Percentiles rank a stretch among this genome's conserved stretches.
These are phyloP conservation scores for Penicillium concentricum DNA, from an alignment of 2,329 filamentous ascomycete species.

Conservation along the genomic window DNA sequence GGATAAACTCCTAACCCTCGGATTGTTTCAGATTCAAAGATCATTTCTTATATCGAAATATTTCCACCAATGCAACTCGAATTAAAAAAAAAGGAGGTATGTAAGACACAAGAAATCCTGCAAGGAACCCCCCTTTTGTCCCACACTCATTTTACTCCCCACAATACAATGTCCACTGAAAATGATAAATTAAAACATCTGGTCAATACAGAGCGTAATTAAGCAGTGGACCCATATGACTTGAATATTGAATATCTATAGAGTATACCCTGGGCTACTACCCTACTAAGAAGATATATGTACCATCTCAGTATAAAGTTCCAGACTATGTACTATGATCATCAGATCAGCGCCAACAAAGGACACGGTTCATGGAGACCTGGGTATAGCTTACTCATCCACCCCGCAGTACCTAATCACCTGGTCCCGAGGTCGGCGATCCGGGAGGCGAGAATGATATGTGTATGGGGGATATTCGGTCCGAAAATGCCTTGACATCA, in stretches of 20 bases:
- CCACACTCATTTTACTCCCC: conserved; percentile 4
- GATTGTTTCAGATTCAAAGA: neutral
- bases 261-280: neutral
- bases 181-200: neutral
- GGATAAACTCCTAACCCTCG: too few relatives aligned
- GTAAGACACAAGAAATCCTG: neutral
- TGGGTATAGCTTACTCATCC: neutral
- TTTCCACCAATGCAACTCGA: neutral
- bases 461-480: neutral
- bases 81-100: neutral
- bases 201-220: neutral
- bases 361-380: neutral
- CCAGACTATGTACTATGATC: neutral
- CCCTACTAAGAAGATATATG: neutral
- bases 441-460: neutral
- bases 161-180: neutral
- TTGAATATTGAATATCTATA: neutral
- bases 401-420: conserved; percentile 4
- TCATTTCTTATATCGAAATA: neutral
- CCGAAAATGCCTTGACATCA: conserved; percentile 1
- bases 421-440: neutral
- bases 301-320: neutral
- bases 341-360: neutral
- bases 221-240: neutral
- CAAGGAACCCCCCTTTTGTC: neutral